A percentile compares a stretch with the other conserved stretches of the same genome.
phyloP scores from a whole-genome alignment of 805 yeast genomes.

The Pichia membranifaciens region DNA sequence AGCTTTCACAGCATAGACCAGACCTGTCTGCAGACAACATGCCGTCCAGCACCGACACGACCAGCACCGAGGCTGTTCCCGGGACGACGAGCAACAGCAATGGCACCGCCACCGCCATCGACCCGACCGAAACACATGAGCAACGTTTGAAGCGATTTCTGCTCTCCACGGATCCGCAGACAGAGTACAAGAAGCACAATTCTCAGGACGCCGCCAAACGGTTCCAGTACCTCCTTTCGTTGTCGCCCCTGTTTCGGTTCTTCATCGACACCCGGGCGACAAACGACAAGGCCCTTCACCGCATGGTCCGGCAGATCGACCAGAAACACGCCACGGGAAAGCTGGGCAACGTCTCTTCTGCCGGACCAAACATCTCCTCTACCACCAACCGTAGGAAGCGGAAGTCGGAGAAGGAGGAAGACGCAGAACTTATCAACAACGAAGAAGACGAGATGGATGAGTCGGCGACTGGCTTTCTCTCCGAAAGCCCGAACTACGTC shows the following conservation, averaged over 20 bases:
- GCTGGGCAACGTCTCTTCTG: constrained; percentile 17
- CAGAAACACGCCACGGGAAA: constrained; percentile 38
- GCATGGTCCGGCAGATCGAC: constrained; percentile 53
- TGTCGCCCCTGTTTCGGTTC: constrained; percentile 83
- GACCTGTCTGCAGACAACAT: too few species aligned
- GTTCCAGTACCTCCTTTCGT: constrained; percentile 70
- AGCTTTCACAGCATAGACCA: too few species aligned
- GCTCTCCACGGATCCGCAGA: constrained; percentile 48
- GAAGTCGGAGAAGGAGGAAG: constrained; percentile 93
- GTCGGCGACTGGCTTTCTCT: constrained; percentile 61
- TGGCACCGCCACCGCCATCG: not conserved
- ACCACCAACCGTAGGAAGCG: constrained; percentile 47
- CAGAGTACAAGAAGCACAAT: constrained; percentile 50
- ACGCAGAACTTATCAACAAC: constrained; percentile 80
- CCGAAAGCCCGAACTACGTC: constrained; percentile 78
- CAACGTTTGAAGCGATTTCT: constrained; percentile 45
- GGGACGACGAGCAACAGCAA: not conserved
- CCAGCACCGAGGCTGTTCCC: not conserved
- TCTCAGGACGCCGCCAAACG: constrained; percentile 60
- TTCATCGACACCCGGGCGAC: constrained; percentile 79
- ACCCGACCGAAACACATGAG: constrained; percentile 25
- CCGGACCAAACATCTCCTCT: not conserved
- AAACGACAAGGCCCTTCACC: constrained; percentile 67
- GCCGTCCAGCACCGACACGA: too few species aligned
- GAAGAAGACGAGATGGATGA: constrained; percentile 69